Evolutionary conservation across 257 asterid species (phyloP).

Genomic region (Galeopsis tetrahit): DNA sequence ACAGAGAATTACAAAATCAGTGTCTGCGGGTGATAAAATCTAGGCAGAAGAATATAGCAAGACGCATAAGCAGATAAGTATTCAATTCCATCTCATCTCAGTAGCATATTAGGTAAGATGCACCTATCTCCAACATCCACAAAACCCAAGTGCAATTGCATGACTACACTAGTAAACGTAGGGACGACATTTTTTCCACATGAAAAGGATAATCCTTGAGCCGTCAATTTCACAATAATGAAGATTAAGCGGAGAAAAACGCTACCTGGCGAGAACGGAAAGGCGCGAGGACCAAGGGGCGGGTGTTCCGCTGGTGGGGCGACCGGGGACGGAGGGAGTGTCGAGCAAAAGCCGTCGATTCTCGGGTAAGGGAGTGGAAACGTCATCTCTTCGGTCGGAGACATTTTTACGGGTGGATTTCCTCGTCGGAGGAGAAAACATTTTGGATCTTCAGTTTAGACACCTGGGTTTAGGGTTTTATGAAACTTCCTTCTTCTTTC

Average conservation of each 20-base stretch:
- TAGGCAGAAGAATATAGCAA: neutral
- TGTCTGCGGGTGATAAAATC: neutral
- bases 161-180: neutral
- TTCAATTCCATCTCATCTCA: neutral
- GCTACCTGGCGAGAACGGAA: constrained; percentile 78
- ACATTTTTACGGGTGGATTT: constrained; percentile 59
- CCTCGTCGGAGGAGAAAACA: constrained; percentile 87
- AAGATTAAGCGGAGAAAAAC: neutral
- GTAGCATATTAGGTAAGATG: constrained; percentile 11
- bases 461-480: constrained; percentile 44
- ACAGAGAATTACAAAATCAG: neutral
- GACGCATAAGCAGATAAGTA: constrained; percentile 7
- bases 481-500: neutral
- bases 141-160: constrained; percentile 22
- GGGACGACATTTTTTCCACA: neutral
- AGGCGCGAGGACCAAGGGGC: constrained; percentile 97
- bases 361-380: constrained; percentile 59
- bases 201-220: neutral
- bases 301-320: constrained; percentile 89
- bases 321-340: constrained; percentile 60
- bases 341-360: constrained; percentile 53
- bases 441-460: constrained; percentile 29
- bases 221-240: neutral
- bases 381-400: constrained; percentile 37
- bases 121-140: constrained; percentile 22